Evolutionary conservation across 768 basidiomycete genomes (phyloP).

Genomic region (Tulasnella sp.): DNA sequence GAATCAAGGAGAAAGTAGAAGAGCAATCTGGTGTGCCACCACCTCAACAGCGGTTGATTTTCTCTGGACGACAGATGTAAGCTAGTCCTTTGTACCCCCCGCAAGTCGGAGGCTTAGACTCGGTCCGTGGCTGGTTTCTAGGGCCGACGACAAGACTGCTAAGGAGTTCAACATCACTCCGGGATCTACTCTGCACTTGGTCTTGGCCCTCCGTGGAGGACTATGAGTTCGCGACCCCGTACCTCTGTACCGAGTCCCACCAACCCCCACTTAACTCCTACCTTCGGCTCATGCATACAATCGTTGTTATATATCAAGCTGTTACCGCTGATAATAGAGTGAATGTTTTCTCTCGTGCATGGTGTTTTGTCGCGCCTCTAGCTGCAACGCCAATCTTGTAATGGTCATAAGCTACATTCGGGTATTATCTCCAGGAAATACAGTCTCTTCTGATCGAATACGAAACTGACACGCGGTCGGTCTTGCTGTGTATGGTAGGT

Average conservation of each 20-base stretch:
- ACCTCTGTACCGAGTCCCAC: neutral
- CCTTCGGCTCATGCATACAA: neutral
- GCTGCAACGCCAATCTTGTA: neutral
- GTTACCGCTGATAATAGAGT: neutral
- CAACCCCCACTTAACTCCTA: neutral
- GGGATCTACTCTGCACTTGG: constrained; percentile 86
- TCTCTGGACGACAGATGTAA: constrained; percentile 85
- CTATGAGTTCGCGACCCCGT: constrained; percentile 29
- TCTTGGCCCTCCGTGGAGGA: constrained; percentile 91
- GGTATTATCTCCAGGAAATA: neutral
- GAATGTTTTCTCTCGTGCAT: neutral
- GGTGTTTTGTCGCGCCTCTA: neutral
- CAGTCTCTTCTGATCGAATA: neutral
- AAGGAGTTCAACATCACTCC: constrained; percentile 74
- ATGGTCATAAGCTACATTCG: neutral
- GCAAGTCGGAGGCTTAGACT: neutral
- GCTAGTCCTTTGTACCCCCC: constrained; percentile 22
- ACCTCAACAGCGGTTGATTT: constrained; percentile 90
- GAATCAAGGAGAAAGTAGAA: constrained; percentile 97
- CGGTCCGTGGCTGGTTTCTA: constrained; percentile 29
- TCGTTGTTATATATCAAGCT: neutral
- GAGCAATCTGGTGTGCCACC: constrained; percentile 98
- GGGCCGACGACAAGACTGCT: constrained; percentile 87
- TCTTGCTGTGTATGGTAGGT: neutral
- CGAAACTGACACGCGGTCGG: neutral